These are phyloP conservation scores for Geum urbanum DNA, from an alignment of 306 rosid species.

Conservation along the genomic window DNA sequence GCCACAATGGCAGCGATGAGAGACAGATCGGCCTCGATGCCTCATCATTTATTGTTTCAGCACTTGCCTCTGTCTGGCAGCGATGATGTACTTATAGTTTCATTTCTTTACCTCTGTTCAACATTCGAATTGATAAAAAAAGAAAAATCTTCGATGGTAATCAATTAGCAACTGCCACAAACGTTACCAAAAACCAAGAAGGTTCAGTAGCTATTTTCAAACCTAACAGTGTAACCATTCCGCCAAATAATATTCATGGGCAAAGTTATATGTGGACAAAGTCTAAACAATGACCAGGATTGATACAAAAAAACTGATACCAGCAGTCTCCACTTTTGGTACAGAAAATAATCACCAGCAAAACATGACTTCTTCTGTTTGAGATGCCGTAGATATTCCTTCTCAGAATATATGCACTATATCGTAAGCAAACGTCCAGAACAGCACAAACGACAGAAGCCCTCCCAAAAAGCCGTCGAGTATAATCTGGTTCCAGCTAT, in stretches of 20 bases:
- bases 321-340: conserved; percentile 4
- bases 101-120: background rate
- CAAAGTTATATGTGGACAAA: background rate
- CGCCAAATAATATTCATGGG: background rate
- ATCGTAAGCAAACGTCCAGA: conserved; percentile 66
- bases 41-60: too few relatives aligned
- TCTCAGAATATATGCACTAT: conserved; percentile 85
- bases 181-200: background rate
- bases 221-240: background rate
- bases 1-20: too few relatives aligned
- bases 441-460: conserved; percentile 29
- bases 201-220: background rate
- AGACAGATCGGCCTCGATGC: too few relatives aligned
- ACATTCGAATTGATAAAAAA: background rate
- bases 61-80: too few relatives aligned
- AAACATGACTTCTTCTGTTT: conserved; percentile 10
- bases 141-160: background rate
- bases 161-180: conserved; percentile 12
- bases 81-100: background rate
- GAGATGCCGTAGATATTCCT: conserved; percentile 13
- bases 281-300: conserved; percentile 1
- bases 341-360: background rate
- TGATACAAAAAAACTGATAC: background rate
- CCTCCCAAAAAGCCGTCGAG: conserved; percentile 65
- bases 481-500: conserved; percentile 53